Evolutionary conservation across 2,329 filamentous ascomycete species (phyloP), one percentile per base, ranked within the genome.

Genomic region (Fusarium nurragi): DNA sequence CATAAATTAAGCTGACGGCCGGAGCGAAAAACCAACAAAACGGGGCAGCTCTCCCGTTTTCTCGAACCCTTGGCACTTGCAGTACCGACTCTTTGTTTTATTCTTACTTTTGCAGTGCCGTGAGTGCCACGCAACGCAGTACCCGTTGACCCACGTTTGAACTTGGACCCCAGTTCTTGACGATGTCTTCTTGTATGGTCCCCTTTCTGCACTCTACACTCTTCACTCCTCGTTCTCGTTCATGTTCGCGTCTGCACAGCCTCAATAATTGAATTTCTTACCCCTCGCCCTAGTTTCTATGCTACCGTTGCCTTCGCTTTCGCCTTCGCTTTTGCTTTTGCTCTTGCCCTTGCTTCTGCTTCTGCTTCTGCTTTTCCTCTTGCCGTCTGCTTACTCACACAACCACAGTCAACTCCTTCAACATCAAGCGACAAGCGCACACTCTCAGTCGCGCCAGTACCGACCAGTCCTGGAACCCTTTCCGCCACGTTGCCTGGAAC

Each of bases 351-450:
- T n/a, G n/a, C n/a, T n/a, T n/a, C n/a, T n/a, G n/a, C n/a, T 12
- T 23, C 30, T 52, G 9, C 22, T 21, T 22, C n/a, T 36, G 21
- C 19, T 32, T 4, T 37, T 48, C 39, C 9, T 5, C 19, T 23
- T 38, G 37, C 47, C 50, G 45, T 45, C 28, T 43, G 40, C 13
- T 50, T 18, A 59, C 34, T 21, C 52, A 52, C 25, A 37, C 38
- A 28, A 18, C 25, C 9, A 45, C 37, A 84, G 82, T 82, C 76
- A 84, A 84, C 65, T 73, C 77, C 38, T 80, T 77, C 67, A 75
- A 73, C 49, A 77, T 80, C 62, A 84, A 80, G 75, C 77, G 78
- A 58, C 73, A 76, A 55, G 82, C 82, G 57, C 79, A 80, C 58
- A 74, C 64, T 21, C 69, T 81, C 39, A 79, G 80, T 47, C 78